A percentile compares a stretch with the other conserved stretches of the same genome.
Conservation (phyloP, 2,329 filamentous ascomycete species). For the Nothophoma quercina region DNA sequence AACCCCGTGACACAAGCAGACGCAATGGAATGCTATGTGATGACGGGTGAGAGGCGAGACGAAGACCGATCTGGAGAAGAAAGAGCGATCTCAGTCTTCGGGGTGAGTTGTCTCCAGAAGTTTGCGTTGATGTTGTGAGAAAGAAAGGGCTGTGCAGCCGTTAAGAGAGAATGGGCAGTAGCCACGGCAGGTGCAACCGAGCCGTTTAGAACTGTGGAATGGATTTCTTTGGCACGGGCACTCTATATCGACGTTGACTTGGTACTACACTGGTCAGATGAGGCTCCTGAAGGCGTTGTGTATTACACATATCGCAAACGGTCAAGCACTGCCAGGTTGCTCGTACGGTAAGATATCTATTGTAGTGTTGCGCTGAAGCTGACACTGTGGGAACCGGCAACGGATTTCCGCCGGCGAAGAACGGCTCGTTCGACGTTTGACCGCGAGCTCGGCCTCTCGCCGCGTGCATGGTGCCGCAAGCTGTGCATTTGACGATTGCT, state of each 20-base stretch:
- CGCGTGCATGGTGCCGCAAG: constrained; percentile 10
- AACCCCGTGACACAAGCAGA: constrained; percentile 3
- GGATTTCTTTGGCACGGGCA: not conserved
- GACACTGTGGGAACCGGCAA: not conserved
- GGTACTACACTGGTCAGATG: constrained; percentile 3
- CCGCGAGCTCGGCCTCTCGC: constrained; percentile 5
- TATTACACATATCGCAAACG: not conserved
- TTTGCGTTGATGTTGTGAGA: not conserved
- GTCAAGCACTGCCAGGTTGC: constrained; percentile 1
- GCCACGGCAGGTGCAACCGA: constrained; percentile 10
- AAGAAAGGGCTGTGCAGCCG: constrained; percentile 9
- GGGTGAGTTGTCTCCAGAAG: not conserved
- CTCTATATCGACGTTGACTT: not conserved
- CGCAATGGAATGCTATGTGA: constrained; percentile 9
- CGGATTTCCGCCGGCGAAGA: not conserved
- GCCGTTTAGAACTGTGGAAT: not conserved
- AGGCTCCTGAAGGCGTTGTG: not conserved
- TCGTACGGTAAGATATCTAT: not conserved
- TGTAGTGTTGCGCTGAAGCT: constrained; percentile 1
- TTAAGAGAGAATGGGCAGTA: constrained; percentile 7
- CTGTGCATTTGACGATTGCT: constrained; percentile 17
- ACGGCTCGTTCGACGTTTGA: not conserved
- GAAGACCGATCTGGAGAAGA: not conserved
- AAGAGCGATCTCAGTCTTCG: not conserved
- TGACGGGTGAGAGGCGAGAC: constrained; percentile 1